Base-by-base conservation (phyloP, 139 green algal genomes). In the Auxenochlorella pyrenoidosa region DNA sequence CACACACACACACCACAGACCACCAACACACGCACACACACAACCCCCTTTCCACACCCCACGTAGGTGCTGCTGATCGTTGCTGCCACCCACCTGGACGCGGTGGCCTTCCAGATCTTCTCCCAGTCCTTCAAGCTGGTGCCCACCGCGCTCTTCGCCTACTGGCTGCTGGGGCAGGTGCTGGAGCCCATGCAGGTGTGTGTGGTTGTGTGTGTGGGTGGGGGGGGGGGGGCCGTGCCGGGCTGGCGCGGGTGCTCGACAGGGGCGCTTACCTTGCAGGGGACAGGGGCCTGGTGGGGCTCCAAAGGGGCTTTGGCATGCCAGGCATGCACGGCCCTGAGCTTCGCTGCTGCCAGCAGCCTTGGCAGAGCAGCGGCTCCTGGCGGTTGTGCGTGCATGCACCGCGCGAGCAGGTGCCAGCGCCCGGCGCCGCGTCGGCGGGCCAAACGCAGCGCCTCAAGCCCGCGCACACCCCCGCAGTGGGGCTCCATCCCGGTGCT, bases 61-160 rank as follows among this genome's bases (percentile, higher is more conserved):
- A n/a, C n/a, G n/a, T n/a, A 94, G 91, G 87, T 93, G 59, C 86
- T 95, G 34, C 84, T 95, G 30, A 93, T 95, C 34, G 75, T 91
- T 15, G 91, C 91, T 38, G 93, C 91, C 13, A 90, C 86, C 0
- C 88, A 94, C 79, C 86, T 95, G 34, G 93, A 95, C 43, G 93
- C 91, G 0, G 91, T 95, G 12, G 92, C 91, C 71, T 95, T 93
- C 68, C 93, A 95, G 81, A 94, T 95, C 71, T 92, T 93, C 79
- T 88, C 63, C 65, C 93, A 95, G 77, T 88, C 85, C 66, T 93
- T 95, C 86, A 95, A 95, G 86, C 88, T 95, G 51, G 84, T 95
- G 70, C 93, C 93, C 10, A 95, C 93, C 54, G 93, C 93, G 12
- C 43, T 94, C 26, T 94, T 95, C 78, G 91, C 93, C 47, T 84